Conservation (phyloP, 495 filamentous ascomycete genomes). For the Articulospora tetracladia region DNA sequence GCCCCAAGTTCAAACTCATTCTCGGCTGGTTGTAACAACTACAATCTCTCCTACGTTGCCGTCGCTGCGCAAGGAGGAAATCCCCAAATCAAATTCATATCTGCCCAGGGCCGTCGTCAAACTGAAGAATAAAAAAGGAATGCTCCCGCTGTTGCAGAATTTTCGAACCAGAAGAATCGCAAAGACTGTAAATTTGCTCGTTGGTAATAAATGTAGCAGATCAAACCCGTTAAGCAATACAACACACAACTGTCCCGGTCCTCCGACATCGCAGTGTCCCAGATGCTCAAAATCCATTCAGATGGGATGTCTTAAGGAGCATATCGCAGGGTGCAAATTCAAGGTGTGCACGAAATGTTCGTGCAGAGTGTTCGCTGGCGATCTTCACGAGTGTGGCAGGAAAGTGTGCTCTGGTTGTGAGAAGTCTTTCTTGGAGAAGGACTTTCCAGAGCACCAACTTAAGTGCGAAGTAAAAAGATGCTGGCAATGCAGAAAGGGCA, state of each 20-base stretch:
- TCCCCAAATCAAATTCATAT: conserved; percentile 2
- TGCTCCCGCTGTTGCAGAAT: background rate
- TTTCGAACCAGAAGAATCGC: conserved; percentile 4
- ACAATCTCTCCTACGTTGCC: background rate
- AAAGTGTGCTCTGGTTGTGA: conserved; percentile 3
- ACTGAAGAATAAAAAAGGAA: conserved; percentile 3
- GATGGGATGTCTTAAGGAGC: background rate
- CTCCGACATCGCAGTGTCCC: background rate
- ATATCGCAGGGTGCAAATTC: conserved; percentile 2
- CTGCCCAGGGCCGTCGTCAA: background rate
- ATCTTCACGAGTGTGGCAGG: conserved; percentile 3
- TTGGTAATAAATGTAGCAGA: background rate
- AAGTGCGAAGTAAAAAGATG: background rate
- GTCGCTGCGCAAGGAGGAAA: conserved; percentile 3
- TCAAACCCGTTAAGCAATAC: background rate
- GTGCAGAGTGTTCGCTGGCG: conserved; percentile 1
- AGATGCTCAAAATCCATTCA: conserved; percentile 1
- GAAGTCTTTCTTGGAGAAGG: conserved; percentile 4
- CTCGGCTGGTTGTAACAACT: background rate
- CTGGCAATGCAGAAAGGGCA: background rate
- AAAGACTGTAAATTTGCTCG: background rate
- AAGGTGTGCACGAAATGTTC: conserved; percentile 4
- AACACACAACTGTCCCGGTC: conserved; percentile 2
- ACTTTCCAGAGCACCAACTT: conserved; percentile 2
- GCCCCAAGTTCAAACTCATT: no score